Evolutionary conservation across 192 early-diverging fungal genomes (phyloP).

Genomic region (Geranomyces michiganensis): DNA sequence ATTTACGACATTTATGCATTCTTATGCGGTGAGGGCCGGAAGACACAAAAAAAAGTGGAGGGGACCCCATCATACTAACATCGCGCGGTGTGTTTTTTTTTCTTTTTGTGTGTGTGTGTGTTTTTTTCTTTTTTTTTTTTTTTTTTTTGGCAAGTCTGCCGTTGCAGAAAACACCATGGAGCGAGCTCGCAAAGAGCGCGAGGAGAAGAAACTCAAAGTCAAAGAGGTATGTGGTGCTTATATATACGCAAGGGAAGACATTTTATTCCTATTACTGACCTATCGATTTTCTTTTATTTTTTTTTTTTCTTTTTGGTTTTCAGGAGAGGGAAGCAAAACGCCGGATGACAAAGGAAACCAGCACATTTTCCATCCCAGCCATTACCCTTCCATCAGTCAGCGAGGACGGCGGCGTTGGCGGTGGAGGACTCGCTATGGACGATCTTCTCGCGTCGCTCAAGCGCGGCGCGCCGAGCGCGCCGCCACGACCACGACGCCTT

Average conservation of each 20-base stretch:
- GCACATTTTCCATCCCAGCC: slow-evolving; percentile 5
- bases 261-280: no score
- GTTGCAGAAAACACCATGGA: slow-evolving; percentile 32
- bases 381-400: neutral
- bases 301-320: neutral
- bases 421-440: slow-evolving; percentile 38
- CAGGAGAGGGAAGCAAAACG: slow-evolving; percentile 44
- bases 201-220: slow-evolving; percentile 39
- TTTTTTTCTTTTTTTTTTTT: neutral
- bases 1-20: slow-evolving; percentile 41
- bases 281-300: no score
- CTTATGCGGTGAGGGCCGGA: slow-evolving; percentile 37
- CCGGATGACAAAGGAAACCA: slow-evolving; percentile 11
- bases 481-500: neutral
- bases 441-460: slow-evolving; percentile 49
- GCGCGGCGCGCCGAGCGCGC: slow-evolving; percentile 20
- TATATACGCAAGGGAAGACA: neutral
- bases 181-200: slow-evolving; percentile 33
- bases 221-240: slow-evolving; percentile 36
- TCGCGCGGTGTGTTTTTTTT: no score
- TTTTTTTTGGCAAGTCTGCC: slow-evolving; percentile 25
- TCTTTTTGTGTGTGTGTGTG: no score
- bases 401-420: neutral
- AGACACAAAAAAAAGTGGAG: neutral
- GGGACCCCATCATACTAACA: slow-evolving; percentile 1